Evolutionary conservation across 441 rosid genomes (phyloP), one percentile per base, ranked within the genome.

Genomic region (Eutrema salsugineum): DNA sequence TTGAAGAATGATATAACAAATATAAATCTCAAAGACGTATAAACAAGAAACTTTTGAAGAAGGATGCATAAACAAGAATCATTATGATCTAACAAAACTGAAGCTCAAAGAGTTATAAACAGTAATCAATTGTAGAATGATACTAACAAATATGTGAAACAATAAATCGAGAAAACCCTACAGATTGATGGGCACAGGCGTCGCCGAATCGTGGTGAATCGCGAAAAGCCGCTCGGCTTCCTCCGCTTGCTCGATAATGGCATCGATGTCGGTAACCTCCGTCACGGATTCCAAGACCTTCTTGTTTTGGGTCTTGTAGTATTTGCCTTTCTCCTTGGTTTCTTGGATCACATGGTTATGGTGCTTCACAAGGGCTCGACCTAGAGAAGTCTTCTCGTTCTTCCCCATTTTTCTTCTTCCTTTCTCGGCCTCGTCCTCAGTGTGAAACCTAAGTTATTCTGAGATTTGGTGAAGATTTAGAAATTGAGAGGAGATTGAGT

Each of bases 351-450:
- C 86, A 43, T 90, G 90, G 81, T 88, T 94, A 63, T 91, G 97
- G 76, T 91, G 97, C 87, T 87, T 94, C 84, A 91, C 96, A 65
- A 88, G 71, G 2, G 97, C 78, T 62, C 99, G 83, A 0, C 97
- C 99, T 0, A 94, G 80, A 64, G 84, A 81, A 8, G 90, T 79
- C 82, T 91, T 91, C 80, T 86, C 91, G 68, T 79, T 88, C 94
- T 91, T 90, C 73, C 95, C 95, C 97, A 87, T 90, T 63, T 22
- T 54, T 48, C 66, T 59, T 51, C 47, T 51, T 61, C 5, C n/a
- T n/a, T 51, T 11, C n/a, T 39, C 43, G 43, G 43, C 5, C 43
- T 39, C 43, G 43, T 39, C 43, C 3, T 4, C 5, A 39, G 42
- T 5, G 48, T 4, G 39, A 40, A n/a, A 43, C 38, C 15, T 47